Evolutionary conservation across 1,284 basidiomycete species (phyloP), one percentile per base, ranked within the genome.

Genomic region (Sporisorium sorghi): DNA sequence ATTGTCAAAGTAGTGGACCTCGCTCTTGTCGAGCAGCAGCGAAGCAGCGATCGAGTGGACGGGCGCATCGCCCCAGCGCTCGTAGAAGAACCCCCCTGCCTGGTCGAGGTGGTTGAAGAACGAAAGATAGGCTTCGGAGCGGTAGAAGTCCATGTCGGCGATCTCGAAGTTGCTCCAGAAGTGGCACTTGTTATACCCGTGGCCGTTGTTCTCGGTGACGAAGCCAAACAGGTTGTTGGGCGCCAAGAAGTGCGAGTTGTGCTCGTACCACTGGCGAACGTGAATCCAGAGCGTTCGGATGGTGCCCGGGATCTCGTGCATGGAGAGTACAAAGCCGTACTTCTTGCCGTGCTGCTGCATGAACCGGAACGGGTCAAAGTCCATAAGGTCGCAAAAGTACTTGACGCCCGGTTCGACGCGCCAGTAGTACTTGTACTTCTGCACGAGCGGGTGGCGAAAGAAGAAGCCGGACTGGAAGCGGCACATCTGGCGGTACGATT

Each of bases 391-490:
- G 79, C 93, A 94, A 82, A 89, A 91, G 81, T 89, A 91, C 80
- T 90, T 88, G 68, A 93, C 89, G 51, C 88, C 88, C 3, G 92
- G 92, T 88, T 89, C 88, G 84, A 93, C 90, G 80, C 90, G 90
- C 95, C 95, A 97, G 86, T 97, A 97, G 86, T 95, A 97, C 80
- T 90, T 91, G 86, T 92, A 94, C 56, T 90, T 87, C 70, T 90
- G 88, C 42, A 95, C 70, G 12, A 84, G 69, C 3, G 72, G 76
- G 42, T 85, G 82, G 7, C 50, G 60, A 39, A 39, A 59, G 81
- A 89, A 84, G 86, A 93, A 93, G 35, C 94, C 94, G 58, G 92
- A 93, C 85, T 97, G 94, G 87, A 91, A 97, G 21, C 96, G 90
- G 83, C 94, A 97, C 87, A 83, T 85, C 78, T 88, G 87, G 21